These are phyloP conservation scores for Sonneratia alba DNA, from an alignment of 345 rosid species.

Conservation along the genomic window DNA sequence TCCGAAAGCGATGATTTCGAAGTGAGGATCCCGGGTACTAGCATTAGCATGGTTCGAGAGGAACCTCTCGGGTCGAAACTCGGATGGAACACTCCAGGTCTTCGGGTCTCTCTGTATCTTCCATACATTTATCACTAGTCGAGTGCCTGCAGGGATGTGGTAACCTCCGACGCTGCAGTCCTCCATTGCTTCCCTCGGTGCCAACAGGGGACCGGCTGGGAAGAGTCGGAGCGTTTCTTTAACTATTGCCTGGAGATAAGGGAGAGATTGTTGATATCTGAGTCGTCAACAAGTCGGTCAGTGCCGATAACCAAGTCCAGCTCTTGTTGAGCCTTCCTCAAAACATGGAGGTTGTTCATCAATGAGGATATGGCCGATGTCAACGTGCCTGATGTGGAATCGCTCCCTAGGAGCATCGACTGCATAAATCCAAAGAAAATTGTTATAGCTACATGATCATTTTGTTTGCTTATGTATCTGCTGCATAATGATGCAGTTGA, in stretches of 20 bases:
- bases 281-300: conserved; percentile 14
- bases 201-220: conserved; percentile 22
- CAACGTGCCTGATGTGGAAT: too few relatives aligned
- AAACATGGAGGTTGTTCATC: conserved; percentile 14
- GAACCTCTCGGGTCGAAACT: conserved; percentile 16
- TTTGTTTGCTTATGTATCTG: too few relatives aligned
- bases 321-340: conserved; percentile 21
- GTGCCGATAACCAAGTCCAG: conserved; percentile 15
- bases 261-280: conserved; percentile 20
- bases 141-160: conserved; percentile 19
- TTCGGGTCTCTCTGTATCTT: conserved; percentile 22
- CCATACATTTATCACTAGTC: conserved; percentile 12
- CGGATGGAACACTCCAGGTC: conserved; percentile 14
- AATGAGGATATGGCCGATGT: conserved; percentile 18
- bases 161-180: conserved; percentile 36
- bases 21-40: too few relatives aligned
- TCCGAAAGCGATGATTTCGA: too few relatives aligned
- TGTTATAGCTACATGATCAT: too few relatives aligned
- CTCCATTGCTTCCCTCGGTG: conserved; percentile 37
- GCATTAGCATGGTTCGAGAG: too few relatives aligned
- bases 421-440: too few relatives aligned
- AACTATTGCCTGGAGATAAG: conserved; percentile 10
- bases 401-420: too few relatives aligned
- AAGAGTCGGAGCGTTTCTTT: conserved; percentile 16
- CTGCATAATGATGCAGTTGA: too few relatives aligned